Evolutionary conservation across 2,329 filamentous ascomycete species (phyloP).

Genomic region (Tolypocladium ophioglossoides): DNA sequence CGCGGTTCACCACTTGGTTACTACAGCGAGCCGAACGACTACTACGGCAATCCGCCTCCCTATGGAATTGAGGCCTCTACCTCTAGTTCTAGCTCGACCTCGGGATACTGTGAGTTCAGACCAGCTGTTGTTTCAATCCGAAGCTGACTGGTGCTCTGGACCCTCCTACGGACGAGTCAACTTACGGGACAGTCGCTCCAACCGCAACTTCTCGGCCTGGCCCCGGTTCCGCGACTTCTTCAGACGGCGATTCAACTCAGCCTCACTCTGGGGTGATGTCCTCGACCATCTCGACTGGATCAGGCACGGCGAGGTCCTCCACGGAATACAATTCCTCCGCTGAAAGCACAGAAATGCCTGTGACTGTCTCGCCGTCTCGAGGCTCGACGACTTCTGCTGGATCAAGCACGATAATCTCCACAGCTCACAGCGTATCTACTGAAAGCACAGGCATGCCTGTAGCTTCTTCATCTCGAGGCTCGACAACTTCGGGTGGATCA

Average conservation of each 20-base stretch:
- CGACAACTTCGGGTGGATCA: background rate
- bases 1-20: slow-evolving; percentile 5
- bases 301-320: background rate
- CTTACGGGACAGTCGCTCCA: background rate
- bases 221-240: background rate
- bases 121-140: background rate
- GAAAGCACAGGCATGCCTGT: background rate
- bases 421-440: background rate
- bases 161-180: background rate
- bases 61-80: slow-evolving; percentile 9
- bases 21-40: slow-evolving; percentile 8
- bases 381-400: background rate
- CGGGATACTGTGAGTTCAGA: slow-evolving; percentile 4
- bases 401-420: background rate
- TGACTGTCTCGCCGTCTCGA: background rate
- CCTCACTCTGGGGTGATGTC: background rate
- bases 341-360: background rate
- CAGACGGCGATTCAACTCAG: background rate
- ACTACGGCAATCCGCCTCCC: slow-evolving; percentile 9
- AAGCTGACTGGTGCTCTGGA: slow-evolving; percentile 2
- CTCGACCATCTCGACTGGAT: background rate
- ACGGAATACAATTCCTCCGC: background rate
- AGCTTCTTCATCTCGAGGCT: background rate
- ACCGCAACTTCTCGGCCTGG: background rate
- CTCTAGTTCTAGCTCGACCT: background rate